Base-by-base conservation (phyloP, 1,284 basidiomycete genomes). In the Athelia psychrophila region DNA sequence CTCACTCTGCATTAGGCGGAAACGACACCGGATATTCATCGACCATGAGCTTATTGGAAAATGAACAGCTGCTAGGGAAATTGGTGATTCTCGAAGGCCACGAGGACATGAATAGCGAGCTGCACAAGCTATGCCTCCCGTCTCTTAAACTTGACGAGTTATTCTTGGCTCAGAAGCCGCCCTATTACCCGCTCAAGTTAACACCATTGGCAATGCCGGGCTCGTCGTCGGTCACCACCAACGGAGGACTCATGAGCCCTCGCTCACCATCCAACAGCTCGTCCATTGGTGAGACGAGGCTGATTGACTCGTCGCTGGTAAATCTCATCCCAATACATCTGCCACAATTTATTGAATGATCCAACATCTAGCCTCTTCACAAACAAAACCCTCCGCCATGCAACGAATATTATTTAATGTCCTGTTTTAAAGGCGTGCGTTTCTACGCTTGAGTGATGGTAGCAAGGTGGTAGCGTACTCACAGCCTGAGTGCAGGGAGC, bases 331-430 rank as follows among this genome's bases (percentile, higher is more conserved):
- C 50, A 54, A 48, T n/a, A 20, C 16, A 51, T 47, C 25, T 44
- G 44, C 32, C 60, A 48, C 60, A 60, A 42, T 58, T 50, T 19
- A 13, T 13, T 30, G n/a, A 18, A 49, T 45, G 50, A 51, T 54
- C 51, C 38, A 8, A 6, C 38, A 22, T 24, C 45, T 54, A 80
- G 77, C 79, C 75, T 35, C 65, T 81, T 55, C 78, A 81, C 59
- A 77, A 80, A 67, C 77, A 87, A 67, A 76, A 74, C 51, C 88
- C 88, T 32, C 88, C 88, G 9, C 88, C 88, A 16, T 91, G 88
- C 72, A 91, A 91, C 60, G 84, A 91, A 69, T 78, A 82, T 64
- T 88, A 91, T 70, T 69, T 91, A 61, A 86, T 89, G 81, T 78
- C 74, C 40, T 91, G 88, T 67, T 85, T 84, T 49, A 90, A 89